Percentiles rank a stretch among this genome's conserved stretches.
phyloP scores from a whole-genome alignment of 2,329 filamentous ascomycete species.

The Dryadomyces quercus-mongolicae region DNA sequence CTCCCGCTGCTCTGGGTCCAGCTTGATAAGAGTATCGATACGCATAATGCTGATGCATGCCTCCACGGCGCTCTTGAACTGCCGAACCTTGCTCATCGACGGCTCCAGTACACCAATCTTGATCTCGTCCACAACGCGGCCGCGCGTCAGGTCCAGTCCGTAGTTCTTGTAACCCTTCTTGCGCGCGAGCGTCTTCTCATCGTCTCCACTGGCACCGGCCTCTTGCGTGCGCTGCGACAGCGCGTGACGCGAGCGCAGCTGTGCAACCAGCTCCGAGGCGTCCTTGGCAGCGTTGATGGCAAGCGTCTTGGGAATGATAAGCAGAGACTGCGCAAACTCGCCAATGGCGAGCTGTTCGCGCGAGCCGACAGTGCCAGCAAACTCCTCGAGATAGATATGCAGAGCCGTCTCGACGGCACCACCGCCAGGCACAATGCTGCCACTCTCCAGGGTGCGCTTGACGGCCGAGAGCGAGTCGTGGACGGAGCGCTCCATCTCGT shows the following conservation, averaged over 20 bases:
- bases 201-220: conserved; percentile 35
- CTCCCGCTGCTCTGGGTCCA: conserved; percentile 76
- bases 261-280: conserved; percentile 85
- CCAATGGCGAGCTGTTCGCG: conserved; percentile 96
- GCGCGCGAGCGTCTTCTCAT: conserved; percentile 80
- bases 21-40: conserved; percentile 96
- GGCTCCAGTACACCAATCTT: conserved; percentile 95
- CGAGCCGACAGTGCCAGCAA: conserved; percentile 91
- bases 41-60: conserved; percentile 98
- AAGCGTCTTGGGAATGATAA: conserved; percentile 90
- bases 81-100: conserved; percentile 95
- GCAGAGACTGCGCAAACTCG: conserved; percentile 89
- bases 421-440: conserved; percentile 90
- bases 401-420: conserved; percentile 97
- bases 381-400: conserved; percentile 98
- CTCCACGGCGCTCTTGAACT: conserved; percentile 96
- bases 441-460: conserved; percentile 93
- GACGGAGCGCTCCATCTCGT: conserved; percentile 98
- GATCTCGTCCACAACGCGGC: conserved; percentile 83
- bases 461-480: conserved; percentile 95
- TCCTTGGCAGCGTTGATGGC: conserved; percentile 97
- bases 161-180: conserved; percentile 99
- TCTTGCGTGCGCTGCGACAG: conserved; percentile 86
- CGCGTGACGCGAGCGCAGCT: conserved; percentile 87
- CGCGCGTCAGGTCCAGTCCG: conserved; percentile 78